Evolutionary conservation across 139 green algal genomes (phyloP).

Genomic region (Auxenochlorella protothecoides): DNA sequence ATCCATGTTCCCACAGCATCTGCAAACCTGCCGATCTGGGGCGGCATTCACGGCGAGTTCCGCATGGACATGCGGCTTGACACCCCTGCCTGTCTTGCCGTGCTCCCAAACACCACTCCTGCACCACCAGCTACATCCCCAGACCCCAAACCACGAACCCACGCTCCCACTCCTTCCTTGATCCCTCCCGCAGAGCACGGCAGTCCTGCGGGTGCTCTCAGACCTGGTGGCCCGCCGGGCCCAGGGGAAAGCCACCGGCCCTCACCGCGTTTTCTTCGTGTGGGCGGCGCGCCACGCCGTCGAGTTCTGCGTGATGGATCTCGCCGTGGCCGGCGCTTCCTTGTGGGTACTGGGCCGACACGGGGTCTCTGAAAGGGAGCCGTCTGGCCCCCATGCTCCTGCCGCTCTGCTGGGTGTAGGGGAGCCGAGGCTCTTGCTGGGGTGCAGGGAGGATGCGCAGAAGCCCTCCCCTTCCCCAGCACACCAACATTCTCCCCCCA

Average conservation of each 20-base stretch:
- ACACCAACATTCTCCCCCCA: background rate
- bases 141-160: background rate
- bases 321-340: background rate
- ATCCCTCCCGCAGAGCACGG: background rate
- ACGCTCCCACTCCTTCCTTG: background rate
- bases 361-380: too few species aligned
- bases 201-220: conserved; percentile 13
- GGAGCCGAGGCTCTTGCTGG: too few species aligned
- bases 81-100: background rate
- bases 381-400: background rate
- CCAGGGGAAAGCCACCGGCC: background rate
- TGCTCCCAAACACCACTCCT: background rate
- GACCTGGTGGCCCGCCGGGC: background rate
- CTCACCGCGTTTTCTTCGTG: conserved; percentile 3
- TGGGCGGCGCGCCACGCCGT: conserved; percentile 9
- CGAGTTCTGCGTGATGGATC: conserved; percentile 20
- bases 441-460: background rate
- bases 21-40: conserved; percentile 7
- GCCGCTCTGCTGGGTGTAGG: background rate
- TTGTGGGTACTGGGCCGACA: background rate
- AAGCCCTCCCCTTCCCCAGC: background rate
- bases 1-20: conserved; percentile 4
- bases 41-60: conserved; percentile 4
- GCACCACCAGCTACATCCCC: too few species aligned
- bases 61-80: conserved; percentile 5